phyloP scores from a whole-genome alignment of 768 basidiomycete species.

The Lentinula boryana region DNA sequence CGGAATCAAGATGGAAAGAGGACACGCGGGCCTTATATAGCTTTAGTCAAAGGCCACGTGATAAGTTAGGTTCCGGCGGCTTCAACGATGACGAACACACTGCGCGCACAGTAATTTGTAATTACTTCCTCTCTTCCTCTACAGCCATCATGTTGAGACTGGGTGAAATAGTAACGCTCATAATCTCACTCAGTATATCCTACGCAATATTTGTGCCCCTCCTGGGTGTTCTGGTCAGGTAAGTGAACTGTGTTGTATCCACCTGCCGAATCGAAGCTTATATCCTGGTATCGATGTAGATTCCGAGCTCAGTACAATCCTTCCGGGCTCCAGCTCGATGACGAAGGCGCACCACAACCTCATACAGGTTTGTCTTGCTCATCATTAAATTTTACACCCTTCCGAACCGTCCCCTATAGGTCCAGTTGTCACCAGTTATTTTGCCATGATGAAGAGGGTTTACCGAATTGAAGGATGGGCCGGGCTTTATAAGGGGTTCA shows the following conservation, averaged over 20 bases:
- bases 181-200: conserved; percentile 43
- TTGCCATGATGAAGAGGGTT: conserved; percentile 68
- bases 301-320: conserved; percentile 72
- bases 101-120: no score
- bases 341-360: conserved; percentile 68
- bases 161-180: conserved; percentile 30
- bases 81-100: not conserved
- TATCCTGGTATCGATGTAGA: not conserved
- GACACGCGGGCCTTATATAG: not conserved
- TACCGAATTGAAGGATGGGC: conserved; percentile 69
- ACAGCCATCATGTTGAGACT: conserved; percentile 24
- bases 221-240: conserved; percentile 65
- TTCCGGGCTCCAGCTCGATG: conserved; percentile 74
- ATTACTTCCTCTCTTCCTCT: not conserved
- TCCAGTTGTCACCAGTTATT: conserved; percentile 29
- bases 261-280: not conserved
- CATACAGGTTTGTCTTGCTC: conserved; percentile 45
- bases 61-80: not conserved
- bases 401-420: not conserved
- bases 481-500: conserved; percentile 80
- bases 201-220: conserved; percentile 57
- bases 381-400: not conserved
- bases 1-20: not conserved
- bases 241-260: conserved; percentile 16
- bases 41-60: not conserved